These are phyloP conservation scores for Solanum ossicruentum DNA, from an alignment of 257 asterid genomes.

Conservation along the genomic window DNA sequence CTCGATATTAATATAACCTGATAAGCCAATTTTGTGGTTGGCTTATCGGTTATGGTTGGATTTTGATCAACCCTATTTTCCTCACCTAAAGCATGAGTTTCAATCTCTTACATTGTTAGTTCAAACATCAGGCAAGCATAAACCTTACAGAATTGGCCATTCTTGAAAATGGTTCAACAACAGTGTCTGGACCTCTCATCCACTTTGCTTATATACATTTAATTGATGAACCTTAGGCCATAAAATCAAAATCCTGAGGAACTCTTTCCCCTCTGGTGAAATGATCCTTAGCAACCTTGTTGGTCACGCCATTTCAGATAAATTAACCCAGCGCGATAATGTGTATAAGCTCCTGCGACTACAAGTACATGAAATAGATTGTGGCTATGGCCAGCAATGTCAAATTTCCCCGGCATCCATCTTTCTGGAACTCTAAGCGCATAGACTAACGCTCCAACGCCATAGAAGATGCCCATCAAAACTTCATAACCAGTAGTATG, in stretches of 20 bases:
- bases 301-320: constrained; percentile 86
- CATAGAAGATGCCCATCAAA: constrained; percentile 77
- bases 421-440: constrained; percentile 77
- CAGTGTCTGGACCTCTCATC: background rate
- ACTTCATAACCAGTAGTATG: constrained; percentile 67
- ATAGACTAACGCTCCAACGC: constrained; percentile 67
- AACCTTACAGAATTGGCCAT: background rate
- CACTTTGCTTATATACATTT: background rate
- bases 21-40: too few species aligned
- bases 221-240: background rate
- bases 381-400: constrained; percentile 87
- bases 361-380: constrained; percentile 86
- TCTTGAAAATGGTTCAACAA: background rate
- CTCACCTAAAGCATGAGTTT: background rate
- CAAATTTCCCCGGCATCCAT: constrained; percentile 95
- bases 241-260: background rate
- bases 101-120: background rate
- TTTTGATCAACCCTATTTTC: background rate
- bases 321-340: constrained; percentile 75
- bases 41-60: too few species aligned
- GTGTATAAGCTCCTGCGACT: constrained; percentile 89
- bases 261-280: background rate
- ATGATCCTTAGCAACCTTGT: constrained; percentile 55
- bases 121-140: background rate
- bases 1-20: too few species aligned